Evolutionary conservation across 2,329 filamentous ascomycete genomes (phyloP).

Genomic region (Xylaria sp.): DNA sequence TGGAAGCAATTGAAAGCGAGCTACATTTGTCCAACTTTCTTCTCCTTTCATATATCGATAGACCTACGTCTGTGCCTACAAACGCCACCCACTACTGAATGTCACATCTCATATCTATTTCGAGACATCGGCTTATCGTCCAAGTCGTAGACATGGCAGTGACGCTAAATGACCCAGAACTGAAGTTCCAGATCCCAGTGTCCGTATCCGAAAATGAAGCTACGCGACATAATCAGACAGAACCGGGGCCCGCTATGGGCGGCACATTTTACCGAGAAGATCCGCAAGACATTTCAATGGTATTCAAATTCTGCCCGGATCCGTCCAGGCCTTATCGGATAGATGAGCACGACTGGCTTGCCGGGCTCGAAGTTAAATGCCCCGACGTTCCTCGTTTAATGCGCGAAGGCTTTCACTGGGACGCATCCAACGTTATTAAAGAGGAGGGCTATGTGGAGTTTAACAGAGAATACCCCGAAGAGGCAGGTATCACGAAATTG

Average conservation of each 20-base stretch:
- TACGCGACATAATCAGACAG: neutral
- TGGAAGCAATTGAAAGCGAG: no score
- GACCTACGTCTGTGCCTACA: no score
- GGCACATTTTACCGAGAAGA: conserved; percentile 6
- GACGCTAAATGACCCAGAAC: no score
- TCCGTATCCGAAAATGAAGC: neutral
- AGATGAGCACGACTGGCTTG: neutral
- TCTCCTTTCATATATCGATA: no score
- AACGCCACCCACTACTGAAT: no score
- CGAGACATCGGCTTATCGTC: no score
- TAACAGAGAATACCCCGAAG: neutral
- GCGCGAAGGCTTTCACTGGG: conserved; percentile 23
- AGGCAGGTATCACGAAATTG: neutral
- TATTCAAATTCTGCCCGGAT: neutral
- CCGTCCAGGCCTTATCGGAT: neutral
- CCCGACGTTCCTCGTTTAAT: conserved; percentile 12
- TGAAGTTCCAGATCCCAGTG: no score
- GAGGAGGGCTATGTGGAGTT: conserved; percentile 9
- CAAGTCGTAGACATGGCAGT: no score
- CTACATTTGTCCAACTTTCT: no score
- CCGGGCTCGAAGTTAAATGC: conserved; percentile 6
- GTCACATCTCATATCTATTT: no score
- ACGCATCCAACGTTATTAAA: neutral
- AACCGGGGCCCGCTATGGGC: conserved; percentile 11
- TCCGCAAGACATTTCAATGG: neutral